Conservation (phyloP, 2,329 filamentous ascomycete genomes). For the Ascochyta fabae region DNA sequence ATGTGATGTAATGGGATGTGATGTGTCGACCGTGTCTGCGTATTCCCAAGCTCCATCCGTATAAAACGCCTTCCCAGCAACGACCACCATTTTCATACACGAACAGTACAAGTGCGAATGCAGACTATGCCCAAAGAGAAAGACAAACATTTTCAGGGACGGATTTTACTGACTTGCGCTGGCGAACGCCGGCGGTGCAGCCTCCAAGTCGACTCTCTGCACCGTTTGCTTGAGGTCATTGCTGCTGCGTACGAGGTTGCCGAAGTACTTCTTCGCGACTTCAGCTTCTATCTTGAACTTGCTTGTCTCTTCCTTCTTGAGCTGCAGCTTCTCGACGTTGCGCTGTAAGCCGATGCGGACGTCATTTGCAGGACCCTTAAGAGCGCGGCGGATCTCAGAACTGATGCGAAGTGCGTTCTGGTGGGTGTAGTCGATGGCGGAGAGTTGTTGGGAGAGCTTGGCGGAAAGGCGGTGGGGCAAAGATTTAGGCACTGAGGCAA, state of each 20-base stretch:
- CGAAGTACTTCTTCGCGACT: slow-evolving; percentile 87
- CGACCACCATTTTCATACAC: slow-evolving; percentile 7
- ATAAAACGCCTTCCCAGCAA: slow-evolving; percentile 6
- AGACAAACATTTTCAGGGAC: not conserved
- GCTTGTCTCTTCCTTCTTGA: slow-evolving; percentile 80
- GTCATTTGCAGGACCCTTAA: slow-evolving; percentile 86
- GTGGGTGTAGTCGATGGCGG: slow-evolving; percentile 90
- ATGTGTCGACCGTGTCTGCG: slow-evolving; percentile 5
- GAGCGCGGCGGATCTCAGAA: slow-evolving; percentile 82
- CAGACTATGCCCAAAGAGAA: not conserved
- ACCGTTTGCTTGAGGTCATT: slow-evolving; percentile 57
- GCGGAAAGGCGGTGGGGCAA: slow-evolving; percentile 82
- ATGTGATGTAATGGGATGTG: not conserved
- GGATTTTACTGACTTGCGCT: slow-evolving; percentile 25
- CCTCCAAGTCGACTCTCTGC: slow-evolving; percentile 60
- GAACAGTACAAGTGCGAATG: slow-evolving; percentile 1
- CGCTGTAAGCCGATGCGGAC: slow-evolving; percentile 83
- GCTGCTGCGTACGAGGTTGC: slow-evolving; percentile 75
- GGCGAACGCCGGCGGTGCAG: slow-evolving; percentile 54
- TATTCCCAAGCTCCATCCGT: not conserved
- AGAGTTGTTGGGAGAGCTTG: slow-evolving; percentile 83
- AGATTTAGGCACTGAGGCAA: slow-evolving; percentile 86
- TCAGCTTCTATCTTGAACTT: slow-evolving; percentile 85
- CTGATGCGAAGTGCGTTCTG: slow-evolving; percentile 85
- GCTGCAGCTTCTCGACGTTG: slow-evolving; percentile 80